A percentile compares a stretch with the other conserved stretches of the same genome.
These are phyloP conservation scores for Castanopsis chinensis DNA, from an alignment of 306 rosid species.

Conservation along the genomic window DNA sequence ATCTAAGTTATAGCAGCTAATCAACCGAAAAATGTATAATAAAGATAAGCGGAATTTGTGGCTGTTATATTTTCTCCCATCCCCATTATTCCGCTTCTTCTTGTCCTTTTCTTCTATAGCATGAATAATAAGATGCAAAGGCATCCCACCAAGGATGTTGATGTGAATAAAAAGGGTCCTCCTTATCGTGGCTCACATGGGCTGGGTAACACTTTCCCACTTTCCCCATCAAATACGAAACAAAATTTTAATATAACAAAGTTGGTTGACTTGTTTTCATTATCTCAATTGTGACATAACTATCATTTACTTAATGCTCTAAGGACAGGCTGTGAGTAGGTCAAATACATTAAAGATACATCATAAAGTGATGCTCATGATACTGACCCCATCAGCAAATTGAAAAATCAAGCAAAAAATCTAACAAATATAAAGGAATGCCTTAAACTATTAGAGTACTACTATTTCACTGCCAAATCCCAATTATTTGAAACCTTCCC, in stretches of 20 bases:
- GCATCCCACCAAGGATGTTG: conserved; percentile 37
- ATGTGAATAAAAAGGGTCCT: conserved; percentile 46
- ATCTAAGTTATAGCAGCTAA: too few relatives aligned
- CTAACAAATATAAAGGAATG: neutral
- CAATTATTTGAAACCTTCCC: neutral
- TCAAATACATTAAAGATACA: conserved; percentile 42
- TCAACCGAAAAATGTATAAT: too few relatives aligned
- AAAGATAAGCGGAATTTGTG: too few relatives aligned
- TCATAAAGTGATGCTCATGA: conserved; percentile 38
- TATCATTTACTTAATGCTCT: conserved; percentile 45
- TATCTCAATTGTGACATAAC: conserved; percentile 37
- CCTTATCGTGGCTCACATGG: conserved; percentile 52
- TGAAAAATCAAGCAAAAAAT: conserved; percentile 5
- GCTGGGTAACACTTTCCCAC: conserved; percentile 24
- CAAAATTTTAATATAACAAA: conserved; percentile 33
- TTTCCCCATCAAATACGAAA: conserved; percentile 41
- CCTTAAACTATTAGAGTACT: too few relatives aligned
- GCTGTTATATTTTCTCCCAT: too few relatives aligned
- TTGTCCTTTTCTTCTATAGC: conserved; percentile 25
- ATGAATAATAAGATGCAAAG: conserved; percentile 27
- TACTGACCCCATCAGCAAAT: conserved; percentile 36
- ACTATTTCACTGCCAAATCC: neutral
- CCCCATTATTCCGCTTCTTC: conserved; percentile 1
- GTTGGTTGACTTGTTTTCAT: conserved; percentile 52
- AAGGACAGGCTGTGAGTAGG: conserved; percentile 66